Evolutionary conservation across 371 early-diverging fungal species (phyloP), one percentile per base, ranked within the genome.

Genomic region (Parasitella parasitica): DNA sequence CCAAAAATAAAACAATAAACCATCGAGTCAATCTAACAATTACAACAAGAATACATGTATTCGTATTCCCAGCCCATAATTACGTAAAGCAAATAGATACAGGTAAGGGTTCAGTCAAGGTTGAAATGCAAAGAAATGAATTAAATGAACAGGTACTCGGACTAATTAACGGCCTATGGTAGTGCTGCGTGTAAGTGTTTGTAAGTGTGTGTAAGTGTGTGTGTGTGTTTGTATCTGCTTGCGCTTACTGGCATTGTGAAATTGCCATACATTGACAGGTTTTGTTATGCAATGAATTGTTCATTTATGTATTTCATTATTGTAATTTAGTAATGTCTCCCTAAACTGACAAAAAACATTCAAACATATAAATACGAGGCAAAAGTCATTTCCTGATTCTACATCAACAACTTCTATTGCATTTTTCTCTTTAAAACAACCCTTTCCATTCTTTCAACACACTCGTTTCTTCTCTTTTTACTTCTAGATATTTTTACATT

Each of bases 141-240:
- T 43, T 43, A 43, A 43, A 43, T 43, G 43, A 20, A 43, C 22
- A 7, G 18, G 22, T 8, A 43, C 12, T 52, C 52, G 52, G 52
- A 52, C 30, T 34, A 52, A 52, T 52, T 52, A 52, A 32, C 52
- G 52, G 52, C 20, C 52, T 3, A 16, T 52, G n/a, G n/a, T n/a
- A n/a, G n/a, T n/a, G n/a, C n/a, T n/a, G n/a, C n/a, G n/a, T n/a
- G n/a, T n/a, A n/a, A n/a, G n/a, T n/a, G n/a, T n/a, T n/a, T n/a
- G n/a, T n/a, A n/a, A n/a, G 15, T 26, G 26, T 24, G 28, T 20
- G 18, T 52, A 8, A 2, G 3, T 43, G 24, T 12, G 7, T 43
- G 43, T 6, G 13, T 16, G 15, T 24, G 49, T 9, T 26, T 52
- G 43, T 32, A 32, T 4, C 22, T 11, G 12, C 43, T 20, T 18